These are phyloP conservation scores for Annulohypoxylon bovei DNA, from an alignment of 495 filamentous ascomycete genomes.

Conservation along the genomic window DNA sequence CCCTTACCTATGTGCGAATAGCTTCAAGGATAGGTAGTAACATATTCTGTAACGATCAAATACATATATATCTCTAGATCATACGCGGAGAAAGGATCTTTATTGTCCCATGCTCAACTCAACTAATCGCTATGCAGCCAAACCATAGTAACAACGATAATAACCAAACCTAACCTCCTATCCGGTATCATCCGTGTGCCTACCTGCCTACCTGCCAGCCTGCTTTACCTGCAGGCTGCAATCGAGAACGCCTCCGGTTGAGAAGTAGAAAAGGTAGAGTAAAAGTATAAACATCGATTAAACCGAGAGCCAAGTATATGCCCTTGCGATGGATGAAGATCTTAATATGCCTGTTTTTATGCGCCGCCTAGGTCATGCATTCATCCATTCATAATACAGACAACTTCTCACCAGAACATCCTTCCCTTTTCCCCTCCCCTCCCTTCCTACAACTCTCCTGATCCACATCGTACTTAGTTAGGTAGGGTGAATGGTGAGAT, in stretches of 20 bases:
- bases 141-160: constrained; percentile 1
- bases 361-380: constrained; percentile 31
- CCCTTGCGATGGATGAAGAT: constrained; percentile 5
- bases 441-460: background rate
- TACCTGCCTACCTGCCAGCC: background rate
- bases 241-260: background rate
- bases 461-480: background rate
- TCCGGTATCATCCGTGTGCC: constrained; percentile 19
- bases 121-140: constrained; percentile 32
- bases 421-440: background rate
- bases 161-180: constrained; percentile 10
- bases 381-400: constrained; percentile 38
- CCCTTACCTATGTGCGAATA: background rate
- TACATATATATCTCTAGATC: background rate
- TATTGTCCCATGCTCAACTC: background rate
- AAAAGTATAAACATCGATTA: constrained; percentile 18
- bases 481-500: background rate
- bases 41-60: too few species aligned
- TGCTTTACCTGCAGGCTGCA: too few species aligned
- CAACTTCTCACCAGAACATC: background rate
- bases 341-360: constrained; percentile 24
- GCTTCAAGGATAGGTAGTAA: background rate
- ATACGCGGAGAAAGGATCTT: background rate
- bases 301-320: constrained; percentile 15
- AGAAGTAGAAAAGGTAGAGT: background rate